phyloP scores from a whole-genome alignment of 768 basidiomycete genomes.

The Trametes coccinea region DNA sequence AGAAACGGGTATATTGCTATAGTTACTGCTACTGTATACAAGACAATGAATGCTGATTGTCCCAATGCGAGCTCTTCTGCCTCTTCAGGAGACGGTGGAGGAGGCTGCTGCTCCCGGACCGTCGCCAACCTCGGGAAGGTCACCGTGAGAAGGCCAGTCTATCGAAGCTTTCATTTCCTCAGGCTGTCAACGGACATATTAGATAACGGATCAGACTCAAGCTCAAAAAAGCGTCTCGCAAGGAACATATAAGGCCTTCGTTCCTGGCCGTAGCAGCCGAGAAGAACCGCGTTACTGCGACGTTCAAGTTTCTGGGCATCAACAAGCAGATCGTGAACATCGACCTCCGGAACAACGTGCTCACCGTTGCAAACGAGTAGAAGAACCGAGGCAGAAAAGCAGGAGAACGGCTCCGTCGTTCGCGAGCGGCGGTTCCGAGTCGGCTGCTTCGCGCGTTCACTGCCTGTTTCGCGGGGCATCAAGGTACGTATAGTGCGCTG shows the following conservation, averaged over 20 bases:
- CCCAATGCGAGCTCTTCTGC: background rate
- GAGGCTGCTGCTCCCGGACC: conserved; percentile 20
- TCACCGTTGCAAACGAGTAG: conserved; percentile 53
- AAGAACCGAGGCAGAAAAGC: conserved; percentile 33
- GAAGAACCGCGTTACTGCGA: conserved; percentile 48
- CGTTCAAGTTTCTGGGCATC: conserved; percentile 57
- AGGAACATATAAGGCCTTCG: background rate
- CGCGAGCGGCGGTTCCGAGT: conserved; percentile 27
- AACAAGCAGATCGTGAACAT: conserved; percentile 50
- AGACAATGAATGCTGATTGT: too few species aligned
- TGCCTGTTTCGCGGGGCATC: conserved; percentile 27
- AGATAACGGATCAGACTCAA: background rate
- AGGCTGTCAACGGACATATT: too few species aligned
- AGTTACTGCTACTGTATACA: too few species aligned
- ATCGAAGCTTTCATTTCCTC: conserved; percentile 27
- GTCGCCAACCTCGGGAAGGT: conserved; percentile 31
- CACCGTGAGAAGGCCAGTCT: conserved; percentile 31
- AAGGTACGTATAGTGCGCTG: conserved; percentile 19
- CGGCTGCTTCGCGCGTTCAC: conserved; percentile 27
- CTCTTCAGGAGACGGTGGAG: conserved; percentile 3
- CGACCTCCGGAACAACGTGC: conserved; percentile 48
- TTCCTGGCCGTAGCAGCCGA: conserved; percentile 21
- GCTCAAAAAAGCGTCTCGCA: background rate
- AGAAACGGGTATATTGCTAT: too few species aligned
- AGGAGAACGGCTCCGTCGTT: conserved; percentile 36